These are phyloP conservation scores for Coemansia sp. DNA, from an alignment of 192 early-diverging fungal genomes.

Conservation along the genomic window DNA sequence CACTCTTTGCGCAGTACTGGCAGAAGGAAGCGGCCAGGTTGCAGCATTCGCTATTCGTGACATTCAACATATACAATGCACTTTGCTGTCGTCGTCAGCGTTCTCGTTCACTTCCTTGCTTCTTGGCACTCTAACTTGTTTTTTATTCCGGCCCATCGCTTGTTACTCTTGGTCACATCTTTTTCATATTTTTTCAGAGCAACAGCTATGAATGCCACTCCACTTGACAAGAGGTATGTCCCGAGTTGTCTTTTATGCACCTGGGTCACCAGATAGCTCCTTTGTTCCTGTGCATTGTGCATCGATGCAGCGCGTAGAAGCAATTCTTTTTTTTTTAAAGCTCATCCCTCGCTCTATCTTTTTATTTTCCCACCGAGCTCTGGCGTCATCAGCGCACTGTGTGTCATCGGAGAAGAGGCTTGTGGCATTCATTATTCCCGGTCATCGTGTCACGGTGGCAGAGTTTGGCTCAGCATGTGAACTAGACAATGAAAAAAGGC, in stretches of 20 bases:
- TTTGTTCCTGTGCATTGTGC: constrained; percentile 13
- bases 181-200: not conserved
- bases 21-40: not conserved
- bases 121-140: not conserved
- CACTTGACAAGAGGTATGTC: not conserved
- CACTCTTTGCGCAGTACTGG: not conserved
- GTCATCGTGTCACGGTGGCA: not conserved
- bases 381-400: not conserved
- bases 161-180: not conserved
- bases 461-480: not conserved
- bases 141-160: not conserved
- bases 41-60: constrained; percentile 1
- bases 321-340: not conserved
- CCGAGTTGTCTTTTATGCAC: constrained; percentile 4
- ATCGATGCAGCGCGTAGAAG: not conserved
- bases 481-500: not conserved
- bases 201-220: not conserved
- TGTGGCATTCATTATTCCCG: constrained; percentile 9
- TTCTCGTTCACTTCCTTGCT: not conserved
- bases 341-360: not conserved
- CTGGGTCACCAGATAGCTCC: constrained; percentile 1
- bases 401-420: constrained; percentile 11
- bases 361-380: not conserved
- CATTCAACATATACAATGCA: not conserved
- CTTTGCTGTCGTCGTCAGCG: not conserved